A percentile compares a stretch with the other conserved stretches of the same genome.
phyloP scores from a whole-genome alignment of 108 stramenopile species.

The Fragilaria crotonensis region DNA sequence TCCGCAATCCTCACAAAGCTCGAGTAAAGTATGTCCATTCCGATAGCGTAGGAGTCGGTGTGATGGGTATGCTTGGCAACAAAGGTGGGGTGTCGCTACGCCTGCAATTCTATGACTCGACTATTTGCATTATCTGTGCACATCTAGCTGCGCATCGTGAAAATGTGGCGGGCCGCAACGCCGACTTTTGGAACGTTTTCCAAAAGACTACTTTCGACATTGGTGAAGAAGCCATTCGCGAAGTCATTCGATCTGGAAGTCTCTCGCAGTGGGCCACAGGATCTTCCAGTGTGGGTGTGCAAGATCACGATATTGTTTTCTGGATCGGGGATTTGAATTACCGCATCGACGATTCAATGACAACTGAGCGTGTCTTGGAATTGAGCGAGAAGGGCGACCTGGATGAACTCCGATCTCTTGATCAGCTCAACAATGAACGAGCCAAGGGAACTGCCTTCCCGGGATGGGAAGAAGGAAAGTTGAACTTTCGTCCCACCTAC shows the following conservation, averaged over 20 bases:
- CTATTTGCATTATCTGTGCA: constrained; percentile 89
- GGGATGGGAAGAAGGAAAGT: constrained; percentile 87
- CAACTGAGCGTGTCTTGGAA: constrained; percentile 75
- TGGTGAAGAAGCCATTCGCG: constrained; percentile 76
- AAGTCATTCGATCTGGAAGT: constrained; percentile 70
- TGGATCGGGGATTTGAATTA: constrained; percentile 99
- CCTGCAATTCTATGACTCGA: constrained; percentile 85
- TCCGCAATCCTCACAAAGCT: constrained; percentile 57
- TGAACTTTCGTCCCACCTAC: constrained; percentile 93
- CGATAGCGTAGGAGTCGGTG: constrained; percentile 88
- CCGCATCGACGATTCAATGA: constrained; percentile 85
- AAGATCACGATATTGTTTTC: constrained; percentile 93
- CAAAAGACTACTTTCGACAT: constrained; percentile 79
- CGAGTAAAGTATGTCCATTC: constrained; percentile 61
- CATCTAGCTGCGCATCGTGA: constrained; percentile 98
- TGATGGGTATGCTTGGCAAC: constrained; percentile 99
- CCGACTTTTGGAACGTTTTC: constrained; percentile 87
- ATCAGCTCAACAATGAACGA: constrained; percentile 97
- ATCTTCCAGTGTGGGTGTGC: constrained; percentile 44
- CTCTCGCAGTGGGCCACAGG: constrained; percentile 74
- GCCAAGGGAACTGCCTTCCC: constrained; percentile 83
- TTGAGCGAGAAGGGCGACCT: constrained; percentile 47
- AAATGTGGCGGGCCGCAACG: constrained; percentile 92
- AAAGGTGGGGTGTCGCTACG: constrained; percentile 94
- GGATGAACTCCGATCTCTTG: constrained; percentile 71